Base-by-base conservation (phyloP, 441 rosid genomes). In the Hura crepitans region DNA sequence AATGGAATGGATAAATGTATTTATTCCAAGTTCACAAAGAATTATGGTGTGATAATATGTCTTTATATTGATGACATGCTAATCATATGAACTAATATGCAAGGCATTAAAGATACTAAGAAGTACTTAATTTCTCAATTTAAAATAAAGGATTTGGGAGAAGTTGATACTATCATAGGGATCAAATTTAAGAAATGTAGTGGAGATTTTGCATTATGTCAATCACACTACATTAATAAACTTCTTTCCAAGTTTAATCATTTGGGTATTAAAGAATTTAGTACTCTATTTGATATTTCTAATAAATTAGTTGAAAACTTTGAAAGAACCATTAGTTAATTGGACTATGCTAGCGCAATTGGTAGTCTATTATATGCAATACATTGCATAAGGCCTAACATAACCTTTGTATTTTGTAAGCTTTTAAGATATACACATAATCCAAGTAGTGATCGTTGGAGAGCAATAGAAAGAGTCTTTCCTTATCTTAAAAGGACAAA, bases 331-430 rank as follows among this genome's bases (percentile, higher is more conserved):
- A 17, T 58, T 0, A 31, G 51, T 28, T 57, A 69, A 61, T 25
- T 37, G 0, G 64, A 74, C 13, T 57, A 66, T 66, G 72, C 51
- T 12, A 65, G 14, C 6, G 37, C 42, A 2, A 65, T 54, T 20
- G 60, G 6, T 50, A 55, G 70, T 30, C 9, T 72, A 2, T 17
- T 47, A 18, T 15, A 46, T 15, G 51, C 37, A 33, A 33, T 33
- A 33, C 37, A 33, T 33, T 33, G 37, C n/a, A 33, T 33, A 2
- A 33, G 37, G 37, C 37, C 37, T 33, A 6, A 33, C 6, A 33
- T 33, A 2, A 6, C 37, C 37, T 6, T 33, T 33, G 37, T 33
- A 2, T 2, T 33, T 2, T 33, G 37, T 33, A 33, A 33, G 37
- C 37, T 33, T 33, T 33, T 33, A 33, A 33, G 37, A 33, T 33